Conservation (phyloP, 129 eudicot species). For the Helichrysum umbraculigerum region DNA sequence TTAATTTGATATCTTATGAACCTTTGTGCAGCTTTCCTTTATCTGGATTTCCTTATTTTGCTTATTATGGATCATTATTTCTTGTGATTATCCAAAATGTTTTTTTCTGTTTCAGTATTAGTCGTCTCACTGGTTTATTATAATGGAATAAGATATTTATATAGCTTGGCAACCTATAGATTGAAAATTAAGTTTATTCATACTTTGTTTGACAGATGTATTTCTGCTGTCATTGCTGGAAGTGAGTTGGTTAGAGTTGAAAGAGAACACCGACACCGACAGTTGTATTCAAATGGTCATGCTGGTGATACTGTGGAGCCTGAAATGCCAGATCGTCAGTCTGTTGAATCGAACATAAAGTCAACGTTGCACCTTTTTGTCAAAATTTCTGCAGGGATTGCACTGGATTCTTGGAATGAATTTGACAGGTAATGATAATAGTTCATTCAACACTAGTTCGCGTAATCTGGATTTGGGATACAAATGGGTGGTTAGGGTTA, state of each 20-base stretch:
- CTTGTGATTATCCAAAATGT: not conserved
- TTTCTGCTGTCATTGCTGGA: conserved; percentile 90
- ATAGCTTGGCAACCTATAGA: not conserved
- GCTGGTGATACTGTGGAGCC: conserved; percentile 57
- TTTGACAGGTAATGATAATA: conserved; percentile 55
- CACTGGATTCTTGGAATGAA: conserved; percentile 87
- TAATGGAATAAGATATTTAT: too few species aligned
- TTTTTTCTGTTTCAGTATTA: not conserved
- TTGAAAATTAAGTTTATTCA: not conserved
- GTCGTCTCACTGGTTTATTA: not conserved
- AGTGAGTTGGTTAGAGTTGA: conserved; percentile 83
- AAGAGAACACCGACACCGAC: conserved; percentile 70
- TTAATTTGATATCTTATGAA: too few species aligned
- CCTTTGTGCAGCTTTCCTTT: too few species aligned
- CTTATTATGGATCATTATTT: not conserved
- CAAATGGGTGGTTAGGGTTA: not conserved
- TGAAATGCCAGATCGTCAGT: conserved; percentile 49
- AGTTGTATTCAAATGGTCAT: conserved; percentile 60
- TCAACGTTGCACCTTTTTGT: conserved; percentile 80
- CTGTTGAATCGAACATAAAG: conserved; percentile 76
- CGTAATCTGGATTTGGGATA: conserved; percentile 1
- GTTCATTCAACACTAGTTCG: conserved; percentile 11
- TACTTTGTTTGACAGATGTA: conserved; percentile 60
- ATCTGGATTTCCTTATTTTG: not conserved
- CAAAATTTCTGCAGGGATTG: conserved; percentile 77